Percentiles rank a stretch among this genome's conserved stretches.
Evolutionary conservation across 208 protist species (phyloP).

Genomic region (Crithidia bombi): DNA sequence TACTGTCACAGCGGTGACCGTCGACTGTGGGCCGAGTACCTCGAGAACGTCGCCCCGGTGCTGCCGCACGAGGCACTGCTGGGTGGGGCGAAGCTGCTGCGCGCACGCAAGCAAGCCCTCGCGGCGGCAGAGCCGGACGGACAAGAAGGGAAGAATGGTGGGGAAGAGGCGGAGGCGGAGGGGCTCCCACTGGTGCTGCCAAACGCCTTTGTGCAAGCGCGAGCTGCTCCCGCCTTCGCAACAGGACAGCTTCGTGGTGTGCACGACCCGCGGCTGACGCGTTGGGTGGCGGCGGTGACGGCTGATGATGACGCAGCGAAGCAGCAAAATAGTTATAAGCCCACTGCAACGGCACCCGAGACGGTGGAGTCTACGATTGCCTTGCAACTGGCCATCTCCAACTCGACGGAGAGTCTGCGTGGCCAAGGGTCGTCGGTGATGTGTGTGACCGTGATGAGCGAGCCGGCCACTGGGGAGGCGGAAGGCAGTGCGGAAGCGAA

Average conservation of each 20-base stretch:
- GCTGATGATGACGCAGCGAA: neutral
- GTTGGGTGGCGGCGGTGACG: conserved; percentile 18
- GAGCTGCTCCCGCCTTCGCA: conserved; percentile 63
- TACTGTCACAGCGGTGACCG: conserved; percentile 85
- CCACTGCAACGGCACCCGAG: conserved; percentile 13
- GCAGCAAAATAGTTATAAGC: neutral
- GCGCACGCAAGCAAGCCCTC: conserved; percentile 14
- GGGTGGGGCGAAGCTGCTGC: conserved; percentile 42
- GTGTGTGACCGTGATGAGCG: neutral
- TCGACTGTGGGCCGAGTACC: conserved; percentile 85
- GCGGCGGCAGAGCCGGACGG: too few species aligned
- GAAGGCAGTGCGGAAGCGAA: conserved; percentile 2
- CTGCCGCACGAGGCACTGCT: conserved; percentile 73
- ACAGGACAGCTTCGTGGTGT: conserved; percentile 47
- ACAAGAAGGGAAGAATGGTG: too few species aligned
- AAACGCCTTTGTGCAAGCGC: conserved; percentile 46
- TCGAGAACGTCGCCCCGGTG: conserved; percentile 80
- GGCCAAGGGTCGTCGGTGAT: conserved; percentile 1
- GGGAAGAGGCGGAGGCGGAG: neutral
- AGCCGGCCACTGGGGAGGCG: neutral
- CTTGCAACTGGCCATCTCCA: conserved; percentile 29
- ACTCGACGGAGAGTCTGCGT: conserved; percentile 17
- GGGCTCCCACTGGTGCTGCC: conserved; percentile 61
- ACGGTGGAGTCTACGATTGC: conserved; percentile 19
- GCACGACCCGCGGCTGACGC: conserved; percentile 21